Conservation (phyloP, 495 filamentous ascomycete species). For the Xeromyces bisporus region DNA sequence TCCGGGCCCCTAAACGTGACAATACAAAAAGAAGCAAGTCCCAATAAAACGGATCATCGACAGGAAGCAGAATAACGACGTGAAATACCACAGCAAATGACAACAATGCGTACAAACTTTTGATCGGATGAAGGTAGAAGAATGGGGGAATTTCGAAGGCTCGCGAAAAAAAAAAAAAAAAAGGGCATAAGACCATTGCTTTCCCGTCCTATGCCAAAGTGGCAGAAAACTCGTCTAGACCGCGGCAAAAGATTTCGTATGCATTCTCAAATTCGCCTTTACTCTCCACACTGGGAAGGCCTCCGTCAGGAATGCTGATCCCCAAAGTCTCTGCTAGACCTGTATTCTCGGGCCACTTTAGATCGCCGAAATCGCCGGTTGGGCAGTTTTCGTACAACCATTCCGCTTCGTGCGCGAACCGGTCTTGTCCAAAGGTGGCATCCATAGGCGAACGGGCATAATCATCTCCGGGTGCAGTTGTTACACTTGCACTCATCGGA, state of each 20-base stretch:
- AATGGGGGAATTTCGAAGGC: background rate
- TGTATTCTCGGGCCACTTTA: slow-evolving; percentile 9
- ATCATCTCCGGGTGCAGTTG: background rate
- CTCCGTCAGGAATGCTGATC: slow-evolving; percentile 2
- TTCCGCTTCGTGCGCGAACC: slow-evolving; percentile 12
- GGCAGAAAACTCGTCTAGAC: slow-evolving; percentile 8
- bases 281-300: slow-evolving; percentile 6
- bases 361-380: slow-evolving; percentile 10
- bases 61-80: background rate
- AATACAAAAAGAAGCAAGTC: background rate
- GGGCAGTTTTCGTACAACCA: slow-evolving; percentile 15
- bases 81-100: background rate
- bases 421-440: slow-evolving; percentile 10
- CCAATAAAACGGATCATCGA: background rate
- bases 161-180: background rate
- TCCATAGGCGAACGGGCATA: background rate
- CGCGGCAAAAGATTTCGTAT: slow-evolving; percentile 3
- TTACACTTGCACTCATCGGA: background rate
- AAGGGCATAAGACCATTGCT: background rate
- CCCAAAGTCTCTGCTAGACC: slow-evolving; percentile 6
- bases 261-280: slow-evolving; percentile 6
- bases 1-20: background rate
- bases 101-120: background rate
- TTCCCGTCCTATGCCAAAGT: slow-evolving; percentile 1
- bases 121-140: background rate